Evolutionary conservation across 2,329 filamentous ascomycete species (phyloP).

Genomic region (Pseudohalonectria lignicola): DNA sequence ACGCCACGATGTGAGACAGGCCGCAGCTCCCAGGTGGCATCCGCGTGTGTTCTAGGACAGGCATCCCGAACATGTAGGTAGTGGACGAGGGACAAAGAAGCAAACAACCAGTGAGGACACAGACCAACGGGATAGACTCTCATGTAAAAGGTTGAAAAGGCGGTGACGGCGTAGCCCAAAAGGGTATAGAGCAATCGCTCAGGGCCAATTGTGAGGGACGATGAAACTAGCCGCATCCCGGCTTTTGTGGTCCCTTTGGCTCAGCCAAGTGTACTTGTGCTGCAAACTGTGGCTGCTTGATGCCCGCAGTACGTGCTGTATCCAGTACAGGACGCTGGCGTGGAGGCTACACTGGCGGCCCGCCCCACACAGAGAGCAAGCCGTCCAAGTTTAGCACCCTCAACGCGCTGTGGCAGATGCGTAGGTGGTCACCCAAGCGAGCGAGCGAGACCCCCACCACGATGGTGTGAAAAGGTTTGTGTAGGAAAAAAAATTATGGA

Average conservation of each 20-base stretch:
- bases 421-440: neutral
- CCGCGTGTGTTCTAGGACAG: too few species aligned
- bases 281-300: neutral
- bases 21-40: too few species aligned
- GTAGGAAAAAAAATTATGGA: conserved; percentile 13
- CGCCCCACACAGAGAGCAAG: neutral
- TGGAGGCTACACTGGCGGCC: too few species aligned
- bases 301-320: too few species aligned
- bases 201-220: neutral
- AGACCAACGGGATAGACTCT: too few species aligned
- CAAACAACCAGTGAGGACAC: too few species aligned
- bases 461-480: conserved; percentile 17
- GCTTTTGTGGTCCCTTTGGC: too few species aligned
- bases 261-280: too few species aligned
- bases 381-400: neutral
- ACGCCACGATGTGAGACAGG: too few species aligned
- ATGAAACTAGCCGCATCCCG: neutral
- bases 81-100: too few species aligned
- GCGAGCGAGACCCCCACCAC: conserved; percentile 4
- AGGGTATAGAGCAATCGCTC: neutral
- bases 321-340: too few species aligned
- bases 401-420: neutral
- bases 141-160: neutral
- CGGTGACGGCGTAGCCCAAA: neutral
- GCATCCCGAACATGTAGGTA: too few species aligned